These are phyloP conservation scores for Berberis thunbergii DNA, from an alignment of 164 flowering plant genomes.

Conservation along the genomic window DNA sequence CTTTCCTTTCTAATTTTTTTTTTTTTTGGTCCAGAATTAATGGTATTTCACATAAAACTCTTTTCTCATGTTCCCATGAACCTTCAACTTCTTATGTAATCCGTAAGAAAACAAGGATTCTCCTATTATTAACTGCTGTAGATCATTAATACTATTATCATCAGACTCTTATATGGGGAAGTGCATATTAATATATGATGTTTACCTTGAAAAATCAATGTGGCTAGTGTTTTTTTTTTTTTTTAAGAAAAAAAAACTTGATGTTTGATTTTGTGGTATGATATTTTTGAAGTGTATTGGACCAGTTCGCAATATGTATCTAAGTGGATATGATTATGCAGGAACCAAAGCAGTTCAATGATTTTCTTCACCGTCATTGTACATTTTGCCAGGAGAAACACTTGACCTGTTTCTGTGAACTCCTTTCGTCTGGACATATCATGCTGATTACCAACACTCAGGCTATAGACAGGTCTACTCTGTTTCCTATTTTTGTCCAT, in stretches of 20 bases:
- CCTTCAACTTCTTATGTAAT: no score
- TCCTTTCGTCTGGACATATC: constrained; percentile 38
- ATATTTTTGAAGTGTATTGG: neutral
- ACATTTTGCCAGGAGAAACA: constrained; percentile 39
- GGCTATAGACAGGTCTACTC: constrained; percentile 66
- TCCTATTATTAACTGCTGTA: no score
- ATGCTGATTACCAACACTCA: constrained; percentile 59
- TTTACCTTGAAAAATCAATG: no score
- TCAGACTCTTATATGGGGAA: no score
- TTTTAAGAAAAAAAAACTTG: neutral
- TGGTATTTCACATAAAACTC: no score
- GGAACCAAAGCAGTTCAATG: constrained; percentile 80
- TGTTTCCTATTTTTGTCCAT: neutral
- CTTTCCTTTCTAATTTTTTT: no score
- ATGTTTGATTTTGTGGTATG: neutral
- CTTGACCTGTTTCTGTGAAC: constrained; percentile 37
- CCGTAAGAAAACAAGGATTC: no score
- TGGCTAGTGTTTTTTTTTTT: no score
- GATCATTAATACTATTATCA: no score
- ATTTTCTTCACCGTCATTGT: constrained; percentile 41
- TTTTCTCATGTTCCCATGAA: no score
- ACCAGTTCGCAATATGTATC: neutral
- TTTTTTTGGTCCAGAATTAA: no score
- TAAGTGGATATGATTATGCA: constrained; percentile 12
- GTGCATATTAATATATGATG: no score